Conservation (phyloP, 257 asterid genomes). For the Ocimum tenuiflorum region DNA sequence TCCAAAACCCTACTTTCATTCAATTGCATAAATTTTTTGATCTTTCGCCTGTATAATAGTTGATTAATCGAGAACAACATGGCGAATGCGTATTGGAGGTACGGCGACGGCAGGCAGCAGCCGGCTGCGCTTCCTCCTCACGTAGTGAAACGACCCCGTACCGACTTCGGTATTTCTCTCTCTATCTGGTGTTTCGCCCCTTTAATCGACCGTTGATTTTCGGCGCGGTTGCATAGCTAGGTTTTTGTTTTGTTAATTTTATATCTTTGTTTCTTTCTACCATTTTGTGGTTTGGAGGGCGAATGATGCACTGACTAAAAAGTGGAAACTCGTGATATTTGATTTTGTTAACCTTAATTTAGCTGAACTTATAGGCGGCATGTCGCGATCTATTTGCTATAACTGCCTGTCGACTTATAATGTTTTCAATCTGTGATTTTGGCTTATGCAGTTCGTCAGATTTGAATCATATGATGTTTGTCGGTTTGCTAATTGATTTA, state of each 20-base stretch:
- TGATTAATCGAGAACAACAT: slow-evolving; percentile 20
- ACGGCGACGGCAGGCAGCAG: slow-evolving; percentile 51
- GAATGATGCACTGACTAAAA: neutral
- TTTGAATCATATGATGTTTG: neutral
- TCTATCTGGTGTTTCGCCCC: neutral
- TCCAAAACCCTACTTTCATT: slow-evolving; percentile 23
- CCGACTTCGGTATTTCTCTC: slow-evolving; percentile 45
- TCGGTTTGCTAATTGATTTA: slow-evolving; percentile 2
- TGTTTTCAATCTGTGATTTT: neutral
- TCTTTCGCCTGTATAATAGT: neutral
- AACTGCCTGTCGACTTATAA: neutral
- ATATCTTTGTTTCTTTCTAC: neutral
- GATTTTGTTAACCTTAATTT: neutral
- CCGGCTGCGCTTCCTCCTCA: slow-evolving; percentile 36
- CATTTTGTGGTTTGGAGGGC: slow-evolving; percentile 13
- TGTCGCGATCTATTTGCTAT: neutral
- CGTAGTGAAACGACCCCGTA: slow-evolving; percentile 63
- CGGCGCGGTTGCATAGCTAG: slow-evolving; percentile 5
- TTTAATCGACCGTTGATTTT: neutral
- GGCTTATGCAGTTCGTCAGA: neutral
- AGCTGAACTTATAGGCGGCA: neutral
- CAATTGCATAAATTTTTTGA: neutral
- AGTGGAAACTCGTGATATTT: neutral
- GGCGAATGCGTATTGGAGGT: slow-evolving; percentile 79
- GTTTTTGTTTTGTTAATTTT: slow-evolving; percentile 9